Percentiles rank a stretch among this genome's conserved stretches.
These are phyloP conservation scores for Botrytis tulipae DNA, from an alignment of 2,329 filamentous ascomycete genomes.

Conservation along the genomic window DNA sequence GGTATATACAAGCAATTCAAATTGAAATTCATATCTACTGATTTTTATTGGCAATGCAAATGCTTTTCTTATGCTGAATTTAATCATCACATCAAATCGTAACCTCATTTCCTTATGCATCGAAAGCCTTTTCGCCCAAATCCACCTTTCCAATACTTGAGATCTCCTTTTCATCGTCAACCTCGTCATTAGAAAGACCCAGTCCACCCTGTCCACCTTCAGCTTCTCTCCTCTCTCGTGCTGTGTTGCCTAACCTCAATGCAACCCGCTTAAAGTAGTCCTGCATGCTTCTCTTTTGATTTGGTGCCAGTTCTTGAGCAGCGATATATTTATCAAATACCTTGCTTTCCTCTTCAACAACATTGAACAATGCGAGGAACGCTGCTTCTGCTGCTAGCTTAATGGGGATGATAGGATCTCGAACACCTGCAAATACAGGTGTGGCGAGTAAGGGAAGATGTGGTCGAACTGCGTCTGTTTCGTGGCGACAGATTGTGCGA, in stretches of 20 bases:
- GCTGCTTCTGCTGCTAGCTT: conserved; percentile 94
- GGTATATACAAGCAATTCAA: not conserved
- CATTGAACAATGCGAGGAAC: conserved; percentile 85
- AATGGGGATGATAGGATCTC: conserved; percentile 89
- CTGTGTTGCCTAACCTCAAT: conserved; percentile 78
- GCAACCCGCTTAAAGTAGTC: conserved; percentile 98
- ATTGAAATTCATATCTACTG: not conserved
- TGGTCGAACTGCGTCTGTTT: conserved; percentile 77
- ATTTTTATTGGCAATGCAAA: not conserved
- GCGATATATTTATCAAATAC: conserved; percentile 91
- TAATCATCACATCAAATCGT: not conserved
- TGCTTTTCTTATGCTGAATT: conserved; percentile 6
- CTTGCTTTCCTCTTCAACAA: conserved; percentile 79
- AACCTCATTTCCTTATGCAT: conserved; percentile 30
- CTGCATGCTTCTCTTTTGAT: conserved; percentile 82
- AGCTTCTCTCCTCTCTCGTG: conserved; percentile 83
- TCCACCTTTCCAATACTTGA: conserved; percentile 95
- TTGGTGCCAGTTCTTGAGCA: conserved; percentile 64
- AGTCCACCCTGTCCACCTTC: conserved; percentile 86
- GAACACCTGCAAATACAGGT: conserved; percentile 83
- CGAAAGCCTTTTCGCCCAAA: conserved; percentile 55
- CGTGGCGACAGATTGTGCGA: conserved; percentile 76
- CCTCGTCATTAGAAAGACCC: conserved; percentile 84
- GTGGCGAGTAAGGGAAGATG: conserved; percentile 78
- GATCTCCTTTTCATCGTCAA: conserved; percentile 91